Evolutionary conservation across 2,329 filamentous ascomycete genomes (phyloP).

Genomic region (Colletotrichum agaves): DNA sequence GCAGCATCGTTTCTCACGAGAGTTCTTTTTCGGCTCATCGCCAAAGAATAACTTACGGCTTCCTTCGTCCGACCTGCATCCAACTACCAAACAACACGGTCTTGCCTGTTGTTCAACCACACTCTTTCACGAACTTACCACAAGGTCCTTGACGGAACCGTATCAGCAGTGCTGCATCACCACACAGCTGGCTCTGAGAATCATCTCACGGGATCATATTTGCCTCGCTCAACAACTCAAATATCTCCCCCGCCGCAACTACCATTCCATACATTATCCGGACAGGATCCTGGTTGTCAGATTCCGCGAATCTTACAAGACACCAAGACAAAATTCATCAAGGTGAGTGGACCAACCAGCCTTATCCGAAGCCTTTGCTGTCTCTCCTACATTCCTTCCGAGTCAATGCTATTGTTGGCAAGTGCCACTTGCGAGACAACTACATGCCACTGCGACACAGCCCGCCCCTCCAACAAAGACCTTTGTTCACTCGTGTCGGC

Average conservation of each 20-base stretch:
- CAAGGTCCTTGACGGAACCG: slow-evolving; percentile 41
- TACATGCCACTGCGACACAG: slow-evolving; percentile 20
- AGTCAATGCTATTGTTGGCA: slow-evolving; percentile 34
- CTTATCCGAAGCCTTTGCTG: background rate
- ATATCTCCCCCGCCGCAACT: slow-evolving; percentile 7
- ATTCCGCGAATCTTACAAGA: slow-evolving; percentile 29
- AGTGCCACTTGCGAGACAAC: slow-evolving; percentile 15
- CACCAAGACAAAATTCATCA: slow-evolving; percentile 5
- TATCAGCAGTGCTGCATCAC: slow-evolving; percentile 42
- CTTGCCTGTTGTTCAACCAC: slow-evolving; percentile 41
- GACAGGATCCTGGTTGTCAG: slow-evolving; percentile 19
- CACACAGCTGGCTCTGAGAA: slow-evolving; percentile 38
- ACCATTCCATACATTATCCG: slow-evolving; percentile 4
- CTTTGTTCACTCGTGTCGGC: slow-evolving; percentile 11
- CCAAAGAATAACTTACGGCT: slow-evolving; percentile 31
- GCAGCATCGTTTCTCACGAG: slow-evolving; percentile 28
- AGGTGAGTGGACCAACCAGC: slow-evolving; percentile 22
- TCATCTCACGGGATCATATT: slow-evolving; percentile 31
- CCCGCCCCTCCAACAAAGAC: slow-evolving; percentile 10
- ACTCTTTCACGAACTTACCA: slow-evolving; percentile 36
- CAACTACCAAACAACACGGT: slow-evolving; percentile 32
- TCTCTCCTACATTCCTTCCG: slow-evolving; percentile 22
- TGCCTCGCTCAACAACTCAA: slow-evolving; percentile 21
- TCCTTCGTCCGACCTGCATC: slow-evolving; percentile 33
- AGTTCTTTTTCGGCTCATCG: slow-evolving; percentile 31